Evolutionary conservation across 148 eudicot species (phyloP).

Genomic region (Limonium bicolor): DNA sequence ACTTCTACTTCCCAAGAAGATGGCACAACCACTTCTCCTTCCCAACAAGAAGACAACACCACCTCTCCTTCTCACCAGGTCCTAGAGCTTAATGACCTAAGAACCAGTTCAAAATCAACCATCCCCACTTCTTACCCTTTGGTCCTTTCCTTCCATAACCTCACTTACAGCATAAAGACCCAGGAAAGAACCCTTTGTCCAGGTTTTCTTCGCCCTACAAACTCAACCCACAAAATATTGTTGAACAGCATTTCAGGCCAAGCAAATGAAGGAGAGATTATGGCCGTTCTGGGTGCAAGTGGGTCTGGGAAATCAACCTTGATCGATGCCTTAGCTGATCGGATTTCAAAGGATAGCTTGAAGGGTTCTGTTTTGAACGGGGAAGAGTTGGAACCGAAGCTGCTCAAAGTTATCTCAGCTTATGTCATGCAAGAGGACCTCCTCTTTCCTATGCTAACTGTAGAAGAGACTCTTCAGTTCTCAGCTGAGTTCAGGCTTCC

Average conservation of each 20-base stretch:
- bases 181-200: slow-evolving; percentile 11
- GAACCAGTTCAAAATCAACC: not conserved
- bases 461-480: slow-evolving; percentile 71
- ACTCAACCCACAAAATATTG: slow-evolving; percentile 20
- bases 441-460: slow-evolving; percentile 76
- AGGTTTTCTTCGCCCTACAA: slow-evolving; percentile 6
- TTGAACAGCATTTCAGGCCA: slow-evolving; percentile 53
- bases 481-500: slow-evolving; percentile 80
- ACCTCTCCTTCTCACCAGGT: slow-evolving; percentile 14
- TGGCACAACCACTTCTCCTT: no score
- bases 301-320: slow-evolving; percentile 88
- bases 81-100: slow-evolving; percentile 12
- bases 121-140: slow-evolving; percentile 21
- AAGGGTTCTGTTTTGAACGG: slow-evolving; percentile 53
- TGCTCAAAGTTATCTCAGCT: slow-evolving; percentile 60
- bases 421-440: slow-evolving; percentile 92
- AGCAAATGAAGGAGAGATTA: slow-evolving; percentile 72
- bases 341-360: slow-evolving; percentile 52
- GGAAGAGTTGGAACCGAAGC: slow-evolving; percentile 51
- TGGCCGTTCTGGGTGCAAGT: slow-evolving; percentile 85
- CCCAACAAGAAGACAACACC: not conserved
- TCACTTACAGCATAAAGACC: slow-evolving; percentile 46
- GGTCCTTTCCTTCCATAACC: slow-evolving; percentile 46
- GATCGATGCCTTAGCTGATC: slow-evolving; percentile 56
- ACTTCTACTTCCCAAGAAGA: no score